Base-by-base conservation (phyloP, 2,329 filamentous ascomycete genomes). In the Cercospora brassicicola region DNA sequence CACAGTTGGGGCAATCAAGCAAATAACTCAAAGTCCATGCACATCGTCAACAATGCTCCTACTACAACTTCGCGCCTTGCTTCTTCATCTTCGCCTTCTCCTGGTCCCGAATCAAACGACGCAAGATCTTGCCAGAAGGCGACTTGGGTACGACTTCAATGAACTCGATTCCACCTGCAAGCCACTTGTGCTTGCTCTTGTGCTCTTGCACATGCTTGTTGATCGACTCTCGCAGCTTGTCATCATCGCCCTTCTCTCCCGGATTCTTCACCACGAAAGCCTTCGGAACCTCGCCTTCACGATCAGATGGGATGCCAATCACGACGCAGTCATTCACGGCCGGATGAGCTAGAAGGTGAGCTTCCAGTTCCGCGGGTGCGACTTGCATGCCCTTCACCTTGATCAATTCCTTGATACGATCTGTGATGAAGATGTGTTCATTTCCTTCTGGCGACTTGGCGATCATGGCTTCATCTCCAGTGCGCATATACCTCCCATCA, bases 341-440 rank as follows among this genome's bases (percentile, higher is more conserved):
- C 0, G 89, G 87, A 77, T 94, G 91, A 0, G 88, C 86, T 13
- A 96, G 87, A 4, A 96, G 84, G 74, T 93, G 90, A 1, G 91
- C 90, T 80, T 96, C 92, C 1, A 96, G 86, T 77, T 95, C 92
- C 1, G 92, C 92, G 0, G 92, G 92, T 0, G 92, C 91, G 23
- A 95, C 92, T 88, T 95, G 92, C 68, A 90, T 83, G 66, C 91
- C 92, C 88, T 92, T 78, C 55, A 74, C 72, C 64, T 78, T 78
- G 72, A 78, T 78, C 59, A 78, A 67, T 76, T 93, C 88, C 81
- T 91, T 91, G 75, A 91, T 90, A 4, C 94, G 88, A 77, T 97
- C 94, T 0, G 93, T 90, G 67, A 97, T 90, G 77, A 93, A 90
- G 59, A 97, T 78, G 75, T 97, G 94, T 79, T 97, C 92, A 71